Conservation (phyloP, 1,284 basidiomycete species). For the Stygiomarasmius scandens region DNA sequence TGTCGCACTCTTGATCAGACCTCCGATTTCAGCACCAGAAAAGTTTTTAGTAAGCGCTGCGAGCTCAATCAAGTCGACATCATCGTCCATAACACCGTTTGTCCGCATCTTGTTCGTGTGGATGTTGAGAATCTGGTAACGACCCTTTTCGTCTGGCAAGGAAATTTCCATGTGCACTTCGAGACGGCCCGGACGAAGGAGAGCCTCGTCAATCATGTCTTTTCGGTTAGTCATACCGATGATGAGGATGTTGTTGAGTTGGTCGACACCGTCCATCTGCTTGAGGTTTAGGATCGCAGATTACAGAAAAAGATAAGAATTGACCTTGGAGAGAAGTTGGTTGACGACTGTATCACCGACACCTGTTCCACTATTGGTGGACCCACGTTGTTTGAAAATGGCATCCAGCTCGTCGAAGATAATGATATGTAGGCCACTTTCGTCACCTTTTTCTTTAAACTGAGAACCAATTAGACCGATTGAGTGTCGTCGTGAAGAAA, state of each 20-base stretch:
- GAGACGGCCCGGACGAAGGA: slow-evolving; percentile 95
- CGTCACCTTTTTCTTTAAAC: slow-evolving; percentile 99
- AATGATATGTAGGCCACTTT: slow-evolving; percentile 98
- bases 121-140: slow-evolving; percentile 93
- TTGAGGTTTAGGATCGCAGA: slow-evolving; percentile 1
- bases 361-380: slow-evolving; percentile 88
- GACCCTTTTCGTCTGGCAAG: slow-evolving; percentile 92
- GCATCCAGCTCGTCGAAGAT: slow-evolving; percentile 99
- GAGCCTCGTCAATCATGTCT: slow-evolving; percentile 99
- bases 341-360: slow-evolving; percentile 99
- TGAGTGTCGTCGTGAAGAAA: not conserved
- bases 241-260: slow-evolving; percentile 98
- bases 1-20: slow-evolving; percentile 96
- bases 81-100: slow-evolving; percentile 88
- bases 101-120: slow-evolving; percentile 94
- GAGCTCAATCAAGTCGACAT: slow-evolving; percentile 88
- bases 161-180: slow-evolving; percentile 99
- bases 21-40: slow-evolving; percentile 95
- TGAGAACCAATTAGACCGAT: slow-evolving; percentile 30
- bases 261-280: slow-evolving; percentile 99
- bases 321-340: slow-evolving; percentile 93
- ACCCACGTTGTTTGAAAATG: slow-evolving; percentile 98
- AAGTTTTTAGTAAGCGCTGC: slow-evolving; percentile 95
- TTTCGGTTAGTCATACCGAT: slow-evolving; percentile 99
- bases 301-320: slow-evolving; percentile 17